Conservation (phyloP, 179 eudicot genomes). For the Pouteria campechiana region DNA sequence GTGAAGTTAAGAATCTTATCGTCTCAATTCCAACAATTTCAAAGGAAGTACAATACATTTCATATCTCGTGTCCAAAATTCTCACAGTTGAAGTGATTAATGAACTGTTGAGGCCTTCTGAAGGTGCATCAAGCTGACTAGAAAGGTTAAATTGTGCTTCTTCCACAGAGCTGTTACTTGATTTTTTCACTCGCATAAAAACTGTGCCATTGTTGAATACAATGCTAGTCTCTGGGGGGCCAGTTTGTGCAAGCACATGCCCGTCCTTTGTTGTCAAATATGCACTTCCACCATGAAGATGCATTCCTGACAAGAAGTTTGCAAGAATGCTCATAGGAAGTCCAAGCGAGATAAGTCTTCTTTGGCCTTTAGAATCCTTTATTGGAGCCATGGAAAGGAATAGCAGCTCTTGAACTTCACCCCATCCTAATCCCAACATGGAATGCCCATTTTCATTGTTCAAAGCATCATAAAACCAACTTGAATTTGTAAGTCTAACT, state of each 20-base stretch:
- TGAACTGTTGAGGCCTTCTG: no score
- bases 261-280: slow-evolving; percentile 33
- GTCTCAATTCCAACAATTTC: slow-evolving; percentile 30
- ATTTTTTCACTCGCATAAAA: no score
- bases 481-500: not conserved
- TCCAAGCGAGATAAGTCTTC: slow-evolving; percentile 41
- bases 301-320: slow-evolving; percentile 13
- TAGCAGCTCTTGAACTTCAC: slow-evolving; percentile 4
- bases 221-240: slow-evolving; percentile 14
- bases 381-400: slow-evolving; percentile 23
- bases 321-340: slow-evolving; percentile 14
- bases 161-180: no score
- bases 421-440: slow-evolving; percentile 22
- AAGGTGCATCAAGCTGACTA: no score
- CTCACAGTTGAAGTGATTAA: slow-evolving; percentile 10
- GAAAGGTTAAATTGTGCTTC: no score
- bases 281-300: slow-evolving; percentile 24
- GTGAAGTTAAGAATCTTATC: no score
- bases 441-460: slow-evolving; percentile 20
- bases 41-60: slow-evolving; percentile 28
- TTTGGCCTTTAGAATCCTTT: no score
- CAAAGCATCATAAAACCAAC: slow-evolving; percentile 30
- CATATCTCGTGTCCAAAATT: slow-evolving; percentile 17
- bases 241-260: slow-evolving; percentile 7
- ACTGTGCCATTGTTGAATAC: slow-evolving; percentile 7